phyloP scores from a whole-genome alignment of 192 early-diverging fungal species.

The Backusella australiensis region DNA sequence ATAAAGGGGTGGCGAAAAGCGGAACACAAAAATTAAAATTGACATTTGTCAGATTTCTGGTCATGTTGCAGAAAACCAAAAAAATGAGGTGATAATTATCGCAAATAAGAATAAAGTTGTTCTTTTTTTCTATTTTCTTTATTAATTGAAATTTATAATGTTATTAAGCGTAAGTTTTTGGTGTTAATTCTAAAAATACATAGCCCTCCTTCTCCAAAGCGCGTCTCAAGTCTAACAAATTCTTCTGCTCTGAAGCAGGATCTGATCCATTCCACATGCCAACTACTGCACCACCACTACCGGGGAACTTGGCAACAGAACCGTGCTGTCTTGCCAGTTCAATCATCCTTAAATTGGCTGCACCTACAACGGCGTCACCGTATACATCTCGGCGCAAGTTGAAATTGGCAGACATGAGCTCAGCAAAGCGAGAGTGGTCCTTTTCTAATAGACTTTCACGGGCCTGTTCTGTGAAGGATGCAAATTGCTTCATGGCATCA shows the following conservation, averaged over 20 bases:
- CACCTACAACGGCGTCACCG: constrained; percentile 51
- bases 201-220: constrained; percentile 43
- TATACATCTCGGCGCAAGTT: constrained; percentile 44
- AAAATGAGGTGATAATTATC: neutral
- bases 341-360: constrained; percentile 50
- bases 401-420: constrained; percentile 60
- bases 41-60: neutral
- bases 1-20: neutral
- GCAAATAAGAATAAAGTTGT: neutral
- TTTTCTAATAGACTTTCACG: constrained; percentile 25
- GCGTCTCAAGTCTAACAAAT: constrained; percentile 27
- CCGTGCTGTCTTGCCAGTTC: constrained; percentile 39
- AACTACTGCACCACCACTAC: constrained; percentile 59
- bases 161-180: constrained; percentile 4
- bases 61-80: neutral
- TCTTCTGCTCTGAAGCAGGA: neutral
- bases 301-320: constrained; percentile 57
- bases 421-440: constrained; percentile 37
- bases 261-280: constrained; percentile 48
- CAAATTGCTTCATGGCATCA: constrained; percentile 53
- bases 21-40: neutral
- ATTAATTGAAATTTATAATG: neutral
- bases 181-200: constrained; percentile 33
- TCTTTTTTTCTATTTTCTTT: neutral
- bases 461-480: constrained; percentile 37